Percentiles rank a stretch among this genome's conserved stretches.
phyloP scores from a whole-genome alignment of 305 asterid genomes.

The Fraxinus greggii region DNA sequence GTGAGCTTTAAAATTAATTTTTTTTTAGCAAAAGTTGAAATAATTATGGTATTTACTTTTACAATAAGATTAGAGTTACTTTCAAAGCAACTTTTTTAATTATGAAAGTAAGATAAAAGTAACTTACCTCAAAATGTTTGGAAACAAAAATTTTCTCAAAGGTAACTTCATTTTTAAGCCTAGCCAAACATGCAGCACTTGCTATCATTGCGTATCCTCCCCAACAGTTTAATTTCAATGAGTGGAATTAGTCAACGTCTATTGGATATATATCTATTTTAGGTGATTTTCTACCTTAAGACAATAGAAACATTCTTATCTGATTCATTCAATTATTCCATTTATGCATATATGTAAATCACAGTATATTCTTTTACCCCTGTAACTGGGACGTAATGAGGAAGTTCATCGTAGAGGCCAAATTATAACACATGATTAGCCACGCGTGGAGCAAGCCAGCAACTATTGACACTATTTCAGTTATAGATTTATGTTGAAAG shows the following conservation, averaged over 20 bases:
- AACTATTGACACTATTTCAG: no score
- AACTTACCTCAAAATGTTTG: background rate
- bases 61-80: background rate
- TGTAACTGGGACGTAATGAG: no score
- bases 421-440: no score
- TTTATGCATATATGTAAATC: background rate
- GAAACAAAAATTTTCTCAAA: no score
- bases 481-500: no score
- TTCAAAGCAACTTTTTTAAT: background rate
- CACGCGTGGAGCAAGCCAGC: no score
- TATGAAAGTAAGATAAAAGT: background rate
- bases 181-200: background rate
- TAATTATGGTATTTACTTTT: background rate
- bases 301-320: background rate
- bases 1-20: no score
- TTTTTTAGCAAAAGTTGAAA: background rate
- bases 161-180: background rate
- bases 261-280: background rate
- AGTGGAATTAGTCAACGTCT: background rate
- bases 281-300: background rate
- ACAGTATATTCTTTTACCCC: no score
- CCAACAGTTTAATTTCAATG: background rate
- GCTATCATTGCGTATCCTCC: background rate
- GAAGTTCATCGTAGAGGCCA: no score
- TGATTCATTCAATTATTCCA: background rate